phyloP scores from a whole-genome alignment of 2,329 filamentous ascomycete species.

The Cryphonectria radicalis region DNA sequence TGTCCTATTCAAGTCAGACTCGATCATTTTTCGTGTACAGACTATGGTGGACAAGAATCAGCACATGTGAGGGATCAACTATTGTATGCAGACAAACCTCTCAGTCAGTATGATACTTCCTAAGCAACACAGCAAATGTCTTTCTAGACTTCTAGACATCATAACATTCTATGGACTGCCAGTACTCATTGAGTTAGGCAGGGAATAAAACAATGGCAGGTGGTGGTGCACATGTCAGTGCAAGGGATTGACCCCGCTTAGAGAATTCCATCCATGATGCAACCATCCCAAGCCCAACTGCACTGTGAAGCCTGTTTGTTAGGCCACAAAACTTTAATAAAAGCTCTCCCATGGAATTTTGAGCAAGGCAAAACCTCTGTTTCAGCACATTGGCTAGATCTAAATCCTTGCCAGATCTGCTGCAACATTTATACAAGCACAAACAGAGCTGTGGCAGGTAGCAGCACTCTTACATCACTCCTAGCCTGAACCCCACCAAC shows the following conservation, averaged over 20 bases:
- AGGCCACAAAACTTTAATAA: background rate
- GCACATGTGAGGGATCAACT: background rate
- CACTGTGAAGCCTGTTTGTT: background rate
- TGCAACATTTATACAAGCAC: background rate
- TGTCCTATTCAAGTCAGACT: background rate
- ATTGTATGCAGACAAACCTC: background rate
- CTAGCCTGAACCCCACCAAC: conserved; percentile 20
- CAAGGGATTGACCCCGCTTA: background rate
- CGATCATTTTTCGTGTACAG: background rate
- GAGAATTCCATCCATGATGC: background rate
- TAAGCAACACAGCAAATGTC: background rate
- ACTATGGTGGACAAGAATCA: background rate
- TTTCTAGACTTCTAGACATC: background rate
- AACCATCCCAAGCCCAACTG: background rate
- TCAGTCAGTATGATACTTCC: background rate
- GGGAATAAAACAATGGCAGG: background rate
- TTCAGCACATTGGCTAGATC: background rate
- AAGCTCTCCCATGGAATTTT: background rate
- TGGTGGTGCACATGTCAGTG: background rate
- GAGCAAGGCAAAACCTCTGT: background rate
- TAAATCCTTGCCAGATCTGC: background rate
- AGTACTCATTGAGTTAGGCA: background rate
- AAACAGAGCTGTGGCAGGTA: background rate
- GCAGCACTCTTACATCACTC: conserved; percentile 24
- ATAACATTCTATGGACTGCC: background rate